Evolutionary conservation across 306 rosid species (phyloP).

Genomic region (Casuarina cunninghamiana): DNA sequence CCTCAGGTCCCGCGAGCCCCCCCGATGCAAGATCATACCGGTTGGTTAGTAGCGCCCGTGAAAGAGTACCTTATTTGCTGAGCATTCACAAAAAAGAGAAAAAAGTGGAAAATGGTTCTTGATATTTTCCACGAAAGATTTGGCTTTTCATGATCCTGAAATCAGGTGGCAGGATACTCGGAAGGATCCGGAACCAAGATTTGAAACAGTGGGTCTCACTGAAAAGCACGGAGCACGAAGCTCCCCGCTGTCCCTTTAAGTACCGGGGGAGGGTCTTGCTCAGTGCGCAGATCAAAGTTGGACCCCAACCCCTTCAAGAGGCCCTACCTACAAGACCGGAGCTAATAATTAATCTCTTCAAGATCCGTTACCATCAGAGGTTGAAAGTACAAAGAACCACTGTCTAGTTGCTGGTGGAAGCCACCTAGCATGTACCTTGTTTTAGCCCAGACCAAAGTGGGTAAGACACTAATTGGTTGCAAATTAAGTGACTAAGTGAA

Average conservation of each 20-base stretch:
- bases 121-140: too few relatives aligned
- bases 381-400: conserved; percentile 51
- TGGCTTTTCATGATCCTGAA: background rate
- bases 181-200: background rate
- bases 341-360: conserved; percentile 28
- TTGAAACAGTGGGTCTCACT: conserved; percentile 38
- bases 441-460: conserved; percentile 24
- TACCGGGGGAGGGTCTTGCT: conserved; percentile 16
- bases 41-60: conserved; percentile 11
- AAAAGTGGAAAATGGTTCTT: too few relatives aligned
- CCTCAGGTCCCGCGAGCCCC: conserved; percentile 4
- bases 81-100: too few relatives aligned
- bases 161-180: background rate
- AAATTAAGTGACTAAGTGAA: conserved; percentile 45
- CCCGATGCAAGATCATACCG: conserved; percentile 17
- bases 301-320: conserved; percentile 12
- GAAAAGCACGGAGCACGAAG: conserved; percentile 18
- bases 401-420: conserved; percentile 62
- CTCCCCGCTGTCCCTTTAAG: conserved; percentile 36
- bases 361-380: conserved; percentile 40
- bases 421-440: conserved; percentile 35
- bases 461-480: conserved; percentile 29
- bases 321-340: conserved; percentile 30
- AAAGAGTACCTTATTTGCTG: background rate
- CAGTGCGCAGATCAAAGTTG: conserved; percentile 9